Base-by-base conservation (phyloP, 345 rosid species). In the Geranium brycei region DNA sequence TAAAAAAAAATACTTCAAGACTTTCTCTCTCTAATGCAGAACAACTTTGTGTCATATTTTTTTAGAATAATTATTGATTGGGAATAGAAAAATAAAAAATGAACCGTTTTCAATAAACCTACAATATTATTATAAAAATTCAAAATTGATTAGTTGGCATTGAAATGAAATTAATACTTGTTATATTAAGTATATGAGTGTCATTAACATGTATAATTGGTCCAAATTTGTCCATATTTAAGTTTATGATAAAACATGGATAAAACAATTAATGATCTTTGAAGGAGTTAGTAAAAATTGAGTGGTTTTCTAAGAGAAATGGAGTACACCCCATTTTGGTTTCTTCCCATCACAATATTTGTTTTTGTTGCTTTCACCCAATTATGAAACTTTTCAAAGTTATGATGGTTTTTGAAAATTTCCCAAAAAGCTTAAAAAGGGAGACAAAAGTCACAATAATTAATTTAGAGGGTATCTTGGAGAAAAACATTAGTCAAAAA, bases 151-250 rank as follows among this genome's bases (percentile, higher is more conserved):
- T 38, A 38, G 11, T 10, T 5, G 11, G 47, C 47, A 38, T 38
- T 38, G 47, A 38, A 38, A 38, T 38, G 47, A 38, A 38, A 47
- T 47, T 47, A 47, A 47, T 47, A 47, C 53, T 62, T 67, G 67
- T 19, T 59, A 53, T n/a, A 8, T 62, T 68, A 51, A 31, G 72
- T 32, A 38, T 75, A 28, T 57, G 18, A 16, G 19, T 57, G 19
- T 31, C 28, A 62, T 47, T 62, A 58, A 65, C 19, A 13, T 57
- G 38, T 64, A 40, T 69, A 76, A 69, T 72, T 66, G 38, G 57
- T 62, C 64, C 13, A 40, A 59, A 55, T 51, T 77, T 74, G 78
- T 74, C 65, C 3, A 57, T n/a, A 51, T 74, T 57, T 31, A 62
- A 28, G 40, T 63, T 11, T 66, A 67, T 30, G 51, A 68, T 23